Evolutionary conservation across 2,329 filamentous ascomycete genomes (phyloP).

Genomic region (Neodidymelliopsis sp.): DNA sequence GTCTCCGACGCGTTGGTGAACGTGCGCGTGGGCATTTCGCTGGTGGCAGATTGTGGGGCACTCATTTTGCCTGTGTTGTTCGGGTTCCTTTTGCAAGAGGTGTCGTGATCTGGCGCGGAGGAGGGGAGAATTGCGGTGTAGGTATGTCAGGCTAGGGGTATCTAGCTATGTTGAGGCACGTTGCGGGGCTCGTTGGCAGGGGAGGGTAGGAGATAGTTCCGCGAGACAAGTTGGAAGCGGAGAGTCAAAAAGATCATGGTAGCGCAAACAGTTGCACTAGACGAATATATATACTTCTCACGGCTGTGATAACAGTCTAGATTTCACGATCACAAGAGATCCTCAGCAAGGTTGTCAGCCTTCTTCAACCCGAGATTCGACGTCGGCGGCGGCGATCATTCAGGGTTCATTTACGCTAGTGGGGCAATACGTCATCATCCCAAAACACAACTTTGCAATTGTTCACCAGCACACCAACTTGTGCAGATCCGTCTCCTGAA

Average conservation of each 20-base stretch:
- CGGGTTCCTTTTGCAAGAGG: too few species aligned
- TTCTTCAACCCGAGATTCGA: slow-evolving; percentile 6
- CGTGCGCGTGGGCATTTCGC: slow-evolving; percentile 39
- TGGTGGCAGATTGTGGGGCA: slow-evolving; percentile 43
- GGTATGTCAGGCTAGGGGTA: neutral
- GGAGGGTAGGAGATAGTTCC: slow-evolving; percentile 4
- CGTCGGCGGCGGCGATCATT: slow-evolving; percentile 14
- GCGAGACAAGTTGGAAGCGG: neutral
- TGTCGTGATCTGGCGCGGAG: neutral
- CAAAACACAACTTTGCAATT: neutral
- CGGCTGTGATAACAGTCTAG: slow-evolving; percentile 16
- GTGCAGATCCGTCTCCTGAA: slow-evolving; percentile 9
- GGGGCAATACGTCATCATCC: slow-evolving; percentile 14
- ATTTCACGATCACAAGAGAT: slow-evolving; percentile 8
- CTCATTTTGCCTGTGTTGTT: slow-evolving; percentile 34
- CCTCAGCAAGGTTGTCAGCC: slow-evolving; percentile 14
- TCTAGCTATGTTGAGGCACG: slow-evolving; percentile 13
- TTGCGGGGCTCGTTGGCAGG: slow-evolving; percentile 19
- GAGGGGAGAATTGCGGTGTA: slow-evolving; percentile 4
- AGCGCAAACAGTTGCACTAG: neutral
- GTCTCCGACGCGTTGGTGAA: slow-evolving; percentile 49
- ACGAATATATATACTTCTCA: slow-evolving; percentile 9
- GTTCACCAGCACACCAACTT: slow-evolving; percentile 11
- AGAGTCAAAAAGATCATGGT: neutral
- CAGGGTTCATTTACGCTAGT: slow-evolving; percentile 16